These are phyloP conservation scores for Aureobasidium sp. DNA, from an alignment of 2,329 filamentous ascomycete species.

Conservation along the genomic window DNA sequence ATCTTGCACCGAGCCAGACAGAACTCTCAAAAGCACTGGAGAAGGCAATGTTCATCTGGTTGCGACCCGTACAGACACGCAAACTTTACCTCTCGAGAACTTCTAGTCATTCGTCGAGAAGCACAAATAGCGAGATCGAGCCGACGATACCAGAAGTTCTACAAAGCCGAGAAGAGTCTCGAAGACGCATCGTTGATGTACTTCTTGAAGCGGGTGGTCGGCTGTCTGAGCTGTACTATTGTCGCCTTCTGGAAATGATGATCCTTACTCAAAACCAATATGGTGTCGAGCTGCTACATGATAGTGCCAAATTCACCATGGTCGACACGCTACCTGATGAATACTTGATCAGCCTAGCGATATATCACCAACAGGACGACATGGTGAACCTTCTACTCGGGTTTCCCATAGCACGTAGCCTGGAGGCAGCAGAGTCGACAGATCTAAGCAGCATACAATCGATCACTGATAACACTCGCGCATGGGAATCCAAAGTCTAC, in stretches of 20 bases:
- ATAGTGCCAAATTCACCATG: background rate
- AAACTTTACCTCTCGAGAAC: background rate
- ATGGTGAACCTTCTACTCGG: background rate
- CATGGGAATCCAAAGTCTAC: constrained; percentile 1
- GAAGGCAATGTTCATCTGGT: constrained; percentile 4
- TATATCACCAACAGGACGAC: constrained; percentile 1
- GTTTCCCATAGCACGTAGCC: background rate
- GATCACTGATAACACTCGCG: background rate
- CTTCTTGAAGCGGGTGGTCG: constrained; percentile 2
- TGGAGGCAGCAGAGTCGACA: background rate
- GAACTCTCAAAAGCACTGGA: background rate
- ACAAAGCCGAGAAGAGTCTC: background rate
- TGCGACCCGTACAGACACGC: background rate
- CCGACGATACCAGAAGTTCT: background rate
- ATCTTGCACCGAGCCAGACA: background rate
- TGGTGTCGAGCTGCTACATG: background rate
- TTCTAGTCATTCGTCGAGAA: background rate
- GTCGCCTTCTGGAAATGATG: constrained; percentile 8
- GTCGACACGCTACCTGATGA: background rate
- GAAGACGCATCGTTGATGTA: background rate
- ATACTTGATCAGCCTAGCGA: constrained; percentile 3
- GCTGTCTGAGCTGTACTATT: constrained; percentile 4
- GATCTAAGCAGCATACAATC: background rate
- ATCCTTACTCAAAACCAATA: background rate
- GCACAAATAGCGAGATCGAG: background rate